A percentile compares a stretch with the other conserved stretches of the same genome.
Conservation (phyloP, 2,329 filamentous ascomycete species). For the Pyrenophora tritici-repentis region DNA sequence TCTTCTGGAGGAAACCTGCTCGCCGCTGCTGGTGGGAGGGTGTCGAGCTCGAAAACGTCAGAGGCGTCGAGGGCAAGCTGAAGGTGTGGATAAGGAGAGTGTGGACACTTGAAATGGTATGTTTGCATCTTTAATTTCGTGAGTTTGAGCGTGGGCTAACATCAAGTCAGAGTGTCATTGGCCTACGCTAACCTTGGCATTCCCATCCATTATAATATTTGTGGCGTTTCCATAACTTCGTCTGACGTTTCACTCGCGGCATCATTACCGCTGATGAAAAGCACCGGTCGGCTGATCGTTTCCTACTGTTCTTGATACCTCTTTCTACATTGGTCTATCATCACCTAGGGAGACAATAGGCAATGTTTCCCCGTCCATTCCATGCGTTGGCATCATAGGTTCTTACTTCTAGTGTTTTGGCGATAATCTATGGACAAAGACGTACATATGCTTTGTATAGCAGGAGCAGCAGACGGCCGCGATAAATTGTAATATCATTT, state of each 20-base stretch:
- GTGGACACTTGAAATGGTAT: conserved; percentile 94
- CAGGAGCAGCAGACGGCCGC: conserved; percentile 8
- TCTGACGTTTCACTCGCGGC: conserved; percentile 11
- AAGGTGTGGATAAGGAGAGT: conserved; percentile 99
- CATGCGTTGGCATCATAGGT: conserved; percentile 19
- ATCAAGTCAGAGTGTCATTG: conserved; percentile 73
- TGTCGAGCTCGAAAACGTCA: conserved; percentile 85
- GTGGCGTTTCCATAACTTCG: conserved; percentile 11
- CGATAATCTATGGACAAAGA: conserved; percentile 9
- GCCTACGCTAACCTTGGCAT: conserved; percentile 64
- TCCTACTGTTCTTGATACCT: conserved; percentile 36
- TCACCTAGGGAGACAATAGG: conserved; percentile 13
- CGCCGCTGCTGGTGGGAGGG: conserved; percentile 99
- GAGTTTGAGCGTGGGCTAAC: conserved; percentile 16
- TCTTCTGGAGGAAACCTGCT: conserved; percentile 98
- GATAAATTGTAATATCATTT: conserved; percentile 24
- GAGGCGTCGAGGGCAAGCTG: conserved; percentile 86
- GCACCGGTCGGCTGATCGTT: conserved; percentile 15
- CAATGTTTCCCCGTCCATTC: conserved; percentile 32
- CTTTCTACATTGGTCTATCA: conserved; percentile 16
- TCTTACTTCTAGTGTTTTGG: conserved; percentile 15
- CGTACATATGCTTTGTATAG: conserved; percentile 24
- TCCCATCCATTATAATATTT: conserved; percentile 23
- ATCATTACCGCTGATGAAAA: conserved; percentile 18
- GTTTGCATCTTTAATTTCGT: conserved; percentile 2